phyloP scores from a whole-genome alignment of 1,284 basidiomycete species.

The Sanghuangporus baumii region DNA sequence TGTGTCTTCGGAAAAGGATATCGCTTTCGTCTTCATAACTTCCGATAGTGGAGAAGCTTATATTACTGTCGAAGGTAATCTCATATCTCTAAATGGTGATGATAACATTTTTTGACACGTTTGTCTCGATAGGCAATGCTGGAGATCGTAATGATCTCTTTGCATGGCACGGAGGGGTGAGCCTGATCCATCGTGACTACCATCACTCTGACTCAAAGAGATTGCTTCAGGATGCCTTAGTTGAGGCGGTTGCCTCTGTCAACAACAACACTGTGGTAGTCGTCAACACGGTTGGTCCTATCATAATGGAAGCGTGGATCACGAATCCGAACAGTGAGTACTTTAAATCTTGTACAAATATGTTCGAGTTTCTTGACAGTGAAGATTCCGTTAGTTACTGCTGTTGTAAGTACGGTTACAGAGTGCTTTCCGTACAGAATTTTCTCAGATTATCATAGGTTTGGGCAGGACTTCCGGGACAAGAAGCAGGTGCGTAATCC shows the following conservation, averaged over 20 bases:
- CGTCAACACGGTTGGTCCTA: constrained; percentile 67
- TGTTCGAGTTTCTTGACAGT: not conserved
- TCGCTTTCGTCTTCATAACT: constrained; percentile 61
- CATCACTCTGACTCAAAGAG: constrained; percentile 22
- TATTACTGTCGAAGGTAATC: constrained; percentile 45
- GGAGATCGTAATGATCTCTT: constrained; percentile 73
- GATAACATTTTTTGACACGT: not conserved
- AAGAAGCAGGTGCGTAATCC: constrained; percentile 54
- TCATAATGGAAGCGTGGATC: constrained; percentile 64
- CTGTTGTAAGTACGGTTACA: constrained; percentile 8
- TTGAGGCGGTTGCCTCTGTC: constrained; percentile 43
- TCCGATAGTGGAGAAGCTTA: constrained; percentile 44
- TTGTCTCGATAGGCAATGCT: constrained; percentile 34
- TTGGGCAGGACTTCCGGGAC: constrained; percentile 59
- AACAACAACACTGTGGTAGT: constrained; percentile 72
- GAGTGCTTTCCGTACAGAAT: not conserved
- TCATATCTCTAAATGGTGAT: not conserved
- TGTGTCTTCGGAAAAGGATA: constrained; percentile 47
- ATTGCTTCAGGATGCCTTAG: constrained; percentile 44
- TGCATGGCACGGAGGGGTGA: constrained; percentile 55
- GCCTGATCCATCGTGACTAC: constrained; percentile 20
- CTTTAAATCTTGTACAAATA: not conserved
- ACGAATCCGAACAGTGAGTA: constrained; percentile 53
- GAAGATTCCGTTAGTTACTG: constrained; percentile 7
- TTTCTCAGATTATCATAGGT: constrained; percentile 27